Base-by-base conservation (phyloP, 208 protist species). In the Leishmania aethiopica region DNA sequence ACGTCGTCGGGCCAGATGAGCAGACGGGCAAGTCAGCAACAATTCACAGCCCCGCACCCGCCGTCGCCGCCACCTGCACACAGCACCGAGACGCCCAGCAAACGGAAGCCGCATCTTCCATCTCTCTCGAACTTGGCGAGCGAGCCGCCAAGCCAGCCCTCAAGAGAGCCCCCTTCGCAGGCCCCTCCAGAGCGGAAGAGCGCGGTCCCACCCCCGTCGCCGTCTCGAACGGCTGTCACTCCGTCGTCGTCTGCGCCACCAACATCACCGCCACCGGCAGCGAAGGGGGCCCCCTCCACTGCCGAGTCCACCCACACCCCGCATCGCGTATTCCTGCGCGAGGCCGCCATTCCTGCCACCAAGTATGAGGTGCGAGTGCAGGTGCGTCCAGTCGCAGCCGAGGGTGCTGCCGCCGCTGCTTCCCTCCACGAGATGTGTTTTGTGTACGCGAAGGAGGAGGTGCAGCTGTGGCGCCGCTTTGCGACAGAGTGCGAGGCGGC, bases 371-470 rank as follows among this genome's bases (percentile, higher is more conserved):
- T 82, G 42, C 79, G 74, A 40, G 76, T 86, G 57, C 79, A 78
- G 40, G 82, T 80, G n/a, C 37, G 53, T 35, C 17, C 57, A 28
- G 11, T 7, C 17, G 19, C 4, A 22, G 22, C 66, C 7, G 66
- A 72, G 49, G 15, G 66, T 49, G 37, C 66, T 37, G 10, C 66
- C 72, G 70, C 17, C 67, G 11, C 66, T 11, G 72, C 40, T n/a
- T 2, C 10, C 19, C 19, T 70, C 4, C 40, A 66, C 57, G 77
- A 77, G 22, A 78, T 88, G 66, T 64, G 0, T 28, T 91, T 93
- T 66, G 67, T 62, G n/a, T 93, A 91, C 66, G 35, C 49, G 13
- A 91, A 86, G 70, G 69, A 64, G 17, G 83, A 90, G 55, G 25
- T 59, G 15, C 70, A 81, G 19, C 57, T 93, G 47, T 84, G 84